phyloP scores from a whole-genome alignment of 352 stramenopile species.

The Phytopythium chamaehyphon region DNA sequence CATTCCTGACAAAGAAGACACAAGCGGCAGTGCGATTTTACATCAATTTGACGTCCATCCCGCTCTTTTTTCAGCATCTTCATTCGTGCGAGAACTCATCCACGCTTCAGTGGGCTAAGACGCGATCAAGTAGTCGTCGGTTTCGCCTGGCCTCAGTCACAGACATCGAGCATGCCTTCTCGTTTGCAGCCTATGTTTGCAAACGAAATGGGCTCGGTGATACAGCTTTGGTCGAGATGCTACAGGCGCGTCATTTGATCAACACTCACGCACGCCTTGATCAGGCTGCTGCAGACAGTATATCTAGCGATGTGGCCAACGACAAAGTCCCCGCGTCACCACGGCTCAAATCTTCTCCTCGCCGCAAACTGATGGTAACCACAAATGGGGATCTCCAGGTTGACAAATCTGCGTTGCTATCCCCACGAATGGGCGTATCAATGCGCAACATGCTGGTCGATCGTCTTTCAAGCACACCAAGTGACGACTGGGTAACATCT shows the following conservation, averaged over 20 bases:
- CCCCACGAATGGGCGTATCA: conserved; percentile 19
- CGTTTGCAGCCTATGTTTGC: conserved; percentile 78
- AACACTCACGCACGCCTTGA: conserved; percentile 72
- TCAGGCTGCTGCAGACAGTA: conserved; percentile 12
- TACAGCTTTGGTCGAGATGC: conserved; percentile 82
- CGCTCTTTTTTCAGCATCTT: conserved; percentile 82
- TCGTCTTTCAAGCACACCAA: conserved; percentile 5
- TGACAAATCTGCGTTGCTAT: conserved; percentile 7
- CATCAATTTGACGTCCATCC: conserved; percentile 81
- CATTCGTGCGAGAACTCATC: conserved; percentile 63
- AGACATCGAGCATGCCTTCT: conserved; percentile 84
- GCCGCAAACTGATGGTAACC: neutral
- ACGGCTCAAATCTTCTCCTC: conserved; percentile 20
- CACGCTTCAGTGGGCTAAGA: conserved; percentile 59
- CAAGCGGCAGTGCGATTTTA: conserved; percentile 64
- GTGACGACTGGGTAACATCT: conserved; percentile 12
- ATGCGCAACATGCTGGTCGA: conserved; percentile 12
- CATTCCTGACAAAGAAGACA: conserved; percentile 28
- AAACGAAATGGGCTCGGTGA: conserved; percentile 79
- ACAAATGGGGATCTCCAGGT: neutral
- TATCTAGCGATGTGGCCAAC: neutral
- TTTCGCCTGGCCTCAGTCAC: conserved; percentile 44
- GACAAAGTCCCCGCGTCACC: conserved; percentile 18
- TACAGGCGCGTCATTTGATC: conserved; percentile 76
- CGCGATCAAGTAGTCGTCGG: conserved; percentile 1